phyloP scores from a whole-genome alignment of 306 rosid genomes.

The Cucumis hystrix region DNA sequence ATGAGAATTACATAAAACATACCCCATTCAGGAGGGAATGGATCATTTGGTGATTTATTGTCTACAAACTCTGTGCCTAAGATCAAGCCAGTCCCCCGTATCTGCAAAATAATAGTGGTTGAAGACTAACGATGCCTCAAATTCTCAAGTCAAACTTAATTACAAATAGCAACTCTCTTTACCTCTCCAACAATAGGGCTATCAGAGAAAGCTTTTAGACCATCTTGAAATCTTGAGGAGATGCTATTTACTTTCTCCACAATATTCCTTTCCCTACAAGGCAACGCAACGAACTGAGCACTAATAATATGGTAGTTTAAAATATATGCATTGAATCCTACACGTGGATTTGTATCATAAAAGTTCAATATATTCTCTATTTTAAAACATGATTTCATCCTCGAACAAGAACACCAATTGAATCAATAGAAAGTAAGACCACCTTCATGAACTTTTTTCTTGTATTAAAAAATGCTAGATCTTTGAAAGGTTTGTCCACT shows the following conservation, averaged over 20 bases:
- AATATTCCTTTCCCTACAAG: slow-evolving; percentile 70
- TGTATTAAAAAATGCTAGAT: neutral
- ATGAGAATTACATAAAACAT: slow-evolving; percentile 18
- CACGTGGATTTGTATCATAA: neutral
- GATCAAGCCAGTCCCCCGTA: slow-evolving; percentile 82
- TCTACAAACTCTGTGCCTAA: slow-evolving; percentile 59
- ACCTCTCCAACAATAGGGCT: slow-evolving; percentile 95
- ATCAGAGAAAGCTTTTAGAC: slow-evolving; percentile 57
- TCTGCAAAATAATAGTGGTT: slow-evolving; percentile 36
- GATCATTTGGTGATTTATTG: slow-evolving; percentile 81
- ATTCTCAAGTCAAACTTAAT: neutral
- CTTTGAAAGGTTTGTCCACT: neutral
- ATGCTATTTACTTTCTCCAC: slow-evolving; percentile 39
- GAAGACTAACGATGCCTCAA: neutral
- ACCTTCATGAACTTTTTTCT: neutral
- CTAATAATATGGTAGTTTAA: no score
- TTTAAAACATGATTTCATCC: neutral
- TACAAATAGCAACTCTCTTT: neutral
- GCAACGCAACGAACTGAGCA: neutral
- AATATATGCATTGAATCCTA: neutral
- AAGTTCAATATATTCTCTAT: neutral
- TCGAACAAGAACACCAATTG: neutral
- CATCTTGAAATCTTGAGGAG: slow-evolving; percentile 69
- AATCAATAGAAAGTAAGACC: neutral
- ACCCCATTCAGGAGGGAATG: slow-evolving; percentile 92